These are phyloP conservation scores for Dactylellina leptospora DNA, from an alignment of 2,329 filamentous ascomycete species.

Conservation along the genomic window DNA sequence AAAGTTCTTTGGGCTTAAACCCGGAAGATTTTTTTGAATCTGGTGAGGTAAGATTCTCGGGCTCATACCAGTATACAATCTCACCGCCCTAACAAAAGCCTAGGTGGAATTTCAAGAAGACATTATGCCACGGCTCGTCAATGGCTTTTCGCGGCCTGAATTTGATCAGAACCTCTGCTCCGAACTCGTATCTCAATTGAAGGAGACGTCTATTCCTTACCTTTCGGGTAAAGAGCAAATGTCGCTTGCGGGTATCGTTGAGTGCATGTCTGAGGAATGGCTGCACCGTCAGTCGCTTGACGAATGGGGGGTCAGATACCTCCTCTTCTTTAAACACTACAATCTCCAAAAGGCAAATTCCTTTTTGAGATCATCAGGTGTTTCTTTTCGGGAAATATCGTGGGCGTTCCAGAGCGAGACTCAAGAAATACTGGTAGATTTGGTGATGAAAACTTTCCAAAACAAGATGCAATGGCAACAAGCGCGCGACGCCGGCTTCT, in stretches of 20 bases:
- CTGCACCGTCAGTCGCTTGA: slow-evolving; percentile 88
- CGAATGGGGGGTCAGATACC: slow-evolving; percentile 84
- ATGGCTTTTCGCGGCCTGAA: slow-evolving; percentile 46
- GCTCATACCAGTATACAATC: background rate
- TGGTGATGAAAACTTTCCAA: slow-evolving; percentile 81
- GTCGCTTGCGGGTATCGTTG: slow-evolving; percentile 81
- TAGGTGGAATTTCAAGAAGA: slow-evolving; percentile 54
- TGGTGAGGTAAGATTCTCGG: slow-evolving; percentile 60
- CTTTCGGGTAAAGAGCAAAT: slow-evolving; percentile 88
- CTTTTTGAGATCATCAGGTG: slow-evolving; percentile 68
- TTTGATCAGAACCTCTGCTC: slow-evolving; percentile 77
- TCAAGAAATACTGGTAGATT: slow-evolving; percentile 87
- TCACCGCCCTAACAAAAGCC: background rate
- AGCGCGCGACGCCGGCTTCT: slow-evolving; percentile 85
- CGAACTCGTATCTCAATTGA: slow-evolving; percentile 79
- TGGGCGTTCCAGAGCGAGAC: slow-evolving; percentile 86
- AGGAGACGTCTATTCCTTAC: slow-evolving; percentile 76
- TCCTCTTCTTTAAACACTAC: slow-evolving; percentile 86
- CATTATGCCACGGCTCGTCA: slow-evolving; percentile 29
- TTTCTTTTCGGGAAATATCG: slow-evolving; percentile 80
- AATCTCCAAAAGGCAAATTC: slow-evolving; percentile 73
- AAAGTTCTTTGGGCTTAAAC: slow-evolving; percentile 58
- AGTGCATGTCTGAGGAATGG: slow-evolving; percentile 84
- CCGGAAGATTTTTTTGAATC: slow-evolving; percentile 64
- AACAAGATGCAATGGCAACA: slow-evolving; percentile 83